Conservation (phyloP, 2,329 filamentous ascomycete species). For the Keithomyces neogunnii region DNA sequence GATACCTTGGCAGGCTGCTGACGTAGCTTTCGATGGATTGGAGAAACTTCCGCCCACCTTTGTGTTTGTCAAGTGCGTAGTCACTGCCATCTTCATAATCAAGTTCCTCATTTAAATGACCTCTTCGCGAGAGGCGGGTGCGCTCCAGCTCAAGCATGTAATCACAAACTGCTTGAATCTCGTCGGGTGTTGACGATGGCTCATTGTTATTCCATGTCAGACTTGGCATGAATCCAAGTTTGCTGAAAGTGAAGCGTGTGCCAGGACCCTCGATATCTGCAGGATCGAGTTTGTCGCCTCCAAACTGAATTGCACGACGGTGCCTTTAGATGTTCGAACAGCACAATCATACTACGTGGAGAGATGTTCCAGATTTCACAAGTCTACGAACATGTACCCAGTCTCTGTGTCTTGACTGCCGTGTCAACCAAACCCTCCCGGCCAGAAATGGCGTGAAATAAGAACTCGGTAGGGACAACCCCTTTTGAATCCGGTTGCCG, state of each 20-base stretch:
- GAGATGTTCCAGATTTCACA: conserved; percentile 98
- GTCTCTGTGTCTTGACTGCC: conserved; percentile 98
- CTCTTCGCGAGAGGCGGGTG: conserved; percentile 50
- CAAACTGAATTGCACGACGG: conserved; percentile 95
- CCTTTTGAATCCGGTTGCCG: conserved; percentile 87
- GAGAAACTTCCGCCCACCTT: conserved; percentile 75
- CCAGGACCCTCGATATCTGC: conserved; percentile 95
- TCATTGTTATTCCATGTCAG: conserved; percentile 73
- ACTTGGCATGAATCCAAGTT: conserved; percentile 72
- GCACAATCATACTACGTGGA: conserved; percentile 91
- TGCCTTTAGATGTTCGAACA: conserved; percentile 78
- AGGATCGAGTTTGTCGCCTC: conserved; percentile 88
- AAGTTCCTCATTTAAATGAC: conserved; percentile 48
- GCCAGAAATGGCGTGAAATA: conserved; percentile 97
- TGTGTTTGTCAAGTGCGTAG: conserved; percentile 63
- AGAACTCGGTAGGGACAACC: conserved; percentile 89
- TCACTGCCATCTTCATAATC: conserved; percentile 62
- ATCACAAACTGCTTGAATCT: conserved; percentile 61
- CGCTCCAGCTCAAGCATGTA: conserved; percentile 25
- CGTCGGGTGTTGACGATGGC: conserved; percentile 59
- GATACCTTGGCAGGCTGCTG: conserved; percentile 64
- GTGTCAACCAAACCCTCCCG: conserved; percentile 98
- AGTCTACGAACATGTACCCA: conserved; percentile 96
- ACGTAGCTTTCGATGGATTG: conserved; percentile 69
- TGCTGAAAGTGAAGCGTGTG: conserved; percentile 82